phyloP scores from a whole-genome alignment of 257 asterid genomes.

The Eucommia ulmoides region DNA sequence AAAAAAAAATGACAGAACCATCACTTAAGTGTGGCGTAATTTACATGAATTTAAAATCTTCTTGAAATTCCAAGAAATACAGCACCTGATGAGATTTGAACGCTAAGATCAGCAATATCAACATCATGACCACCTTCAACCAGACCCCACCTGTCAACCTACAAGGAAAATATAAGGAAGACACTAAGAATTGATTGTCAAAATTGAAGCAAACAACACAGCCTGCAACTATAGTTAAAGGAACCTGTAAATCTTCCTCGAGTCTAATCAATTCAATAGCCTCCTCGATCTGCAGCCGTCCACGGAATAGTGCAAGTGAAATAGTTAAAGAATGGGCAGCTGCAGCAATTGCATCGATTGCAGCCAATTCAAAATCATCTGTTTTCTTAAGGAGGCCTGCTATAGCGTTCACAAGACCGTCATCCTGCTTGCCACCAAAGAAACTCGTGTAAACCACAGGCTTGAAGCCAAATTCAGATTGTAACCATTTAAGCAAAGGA shows the following conservation, averaged over 20 bases:
- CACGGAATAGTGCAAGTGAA: slow-evolving; percentile 60
- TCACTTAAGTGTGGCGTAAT: neutral
- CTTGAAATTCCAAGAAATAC: slow-evolving; percentile 81
- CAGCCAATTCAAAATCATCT: slow-evolving; percentile 62
- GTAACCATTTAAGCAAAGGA: slow-evolving; percentile 72
- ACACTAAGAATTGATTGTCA: neutral
- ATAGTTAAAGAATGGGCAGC: slow-evolving; percentile 78
- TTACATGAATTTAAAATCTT: slow-evolving; percentile 22
- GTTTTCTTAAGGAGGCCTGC: slow-evolving; percentile 49
- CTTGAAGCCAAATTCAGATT: slow-evolving; percentile 69
- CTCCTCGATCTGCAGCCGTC: slow-evolving; percentile 54
- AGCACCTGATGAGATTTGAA: slow-evolving; percentile 67
- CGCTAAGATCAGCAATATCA: slow-evolving; percentile 91
- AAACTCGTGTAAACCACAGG: slow-evolving; percentile 60
- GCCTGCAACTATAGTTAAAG: neutral
- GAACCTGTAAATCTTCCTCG: slow-evolving; percentile 95
- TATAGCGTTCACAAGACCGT: slow-evolving; percentile 51
- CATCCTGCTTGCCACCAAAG: slow-evolving; percentile 81
- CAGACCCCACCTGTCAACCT: slow-evolving; percentile 74
- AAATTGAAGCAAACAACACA: neutral
- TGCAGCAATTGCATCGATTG: slow-evolving; percentile 82
- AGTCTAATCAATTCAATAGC: slow-evolving; percentile 79
- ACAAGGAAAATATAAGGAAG: neutral
- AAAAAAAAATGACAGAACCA: slow-evolving; percentile 1
- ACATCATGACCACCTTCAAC: slow-evolving; percentile 99